Percentiles rank a stretch among this genome's conserved stretches.
phyloP scores from a whole-genome alignment of 1,139 yeast species.

The Diutina ranongensis region DNA sequence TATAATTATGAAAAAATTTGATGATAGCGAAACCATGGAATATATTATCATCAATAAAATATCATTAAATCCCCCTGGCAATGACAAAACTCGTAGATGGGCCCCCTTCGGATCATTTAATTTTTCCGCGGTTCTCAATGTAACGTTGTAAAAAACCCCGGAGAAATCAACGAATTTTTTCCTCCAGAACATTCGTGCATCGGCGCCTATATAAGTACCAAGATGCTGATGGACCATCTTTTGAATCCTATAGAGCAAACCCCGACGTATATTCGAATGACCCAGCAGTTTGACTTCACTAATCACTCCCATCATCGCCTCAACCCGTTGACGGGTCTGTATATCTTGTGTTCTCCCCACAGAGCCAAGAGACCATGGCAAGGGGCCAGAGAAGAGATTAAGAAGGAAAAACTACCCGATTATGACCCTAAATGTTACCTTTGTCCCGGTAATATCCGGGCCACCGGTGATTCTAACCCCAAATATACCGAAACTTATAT shows the following conservation, averaged over 20 bases:
- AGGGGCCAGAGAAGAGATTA: constrained; percentile 53
- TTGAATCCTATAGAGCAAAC: constrained; percentile 5
- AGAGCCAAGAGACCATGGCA: constrained; percentile 76
- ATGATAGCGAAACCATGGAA: too few species aligned
- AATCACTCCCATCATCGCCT: constrained; percentile 57
- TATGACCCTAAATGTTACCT: constrained; percentile 61
- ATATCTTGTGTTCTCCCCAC: constrained; percentile 69
- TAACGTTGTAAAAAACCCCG: constrained; percentile 12
- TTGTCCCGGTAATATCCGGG: constrained; percentile 64
- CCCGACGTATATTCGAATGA: constrained; percentile 1
- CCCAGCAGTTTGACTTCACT: constrained; percentile 29
- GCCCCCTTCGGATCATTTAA: background rate
- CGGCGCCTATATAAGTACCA: constrained; percentile 15
- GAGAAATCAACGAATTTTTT: background rate
- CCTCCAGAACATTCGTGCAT: constrained; percentile 7
- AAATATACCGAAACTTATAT: constrained; percentile 45
- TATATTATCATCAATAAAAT: too few species aligned
- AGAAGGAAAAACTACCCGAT: constrained; percentile 32
- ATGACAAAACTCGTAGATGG: too few species aligned
- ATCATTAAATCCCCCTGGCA: too few species aligned
- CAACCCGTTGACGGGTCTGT: constrained; percentile 52
- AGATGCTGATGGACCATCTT: constrained; percentile 5
- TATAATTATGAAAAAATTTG: too few species aligned
- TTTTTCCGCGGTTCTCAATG: background rate
- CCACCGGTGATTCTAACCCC: constrained; percentile 55